These are phyloP conservation scores for Colletotrichum costaricense DNA, from an alignment of 2,329 filamentous ascomycete species.

Conservation along the genomic window DNA sequence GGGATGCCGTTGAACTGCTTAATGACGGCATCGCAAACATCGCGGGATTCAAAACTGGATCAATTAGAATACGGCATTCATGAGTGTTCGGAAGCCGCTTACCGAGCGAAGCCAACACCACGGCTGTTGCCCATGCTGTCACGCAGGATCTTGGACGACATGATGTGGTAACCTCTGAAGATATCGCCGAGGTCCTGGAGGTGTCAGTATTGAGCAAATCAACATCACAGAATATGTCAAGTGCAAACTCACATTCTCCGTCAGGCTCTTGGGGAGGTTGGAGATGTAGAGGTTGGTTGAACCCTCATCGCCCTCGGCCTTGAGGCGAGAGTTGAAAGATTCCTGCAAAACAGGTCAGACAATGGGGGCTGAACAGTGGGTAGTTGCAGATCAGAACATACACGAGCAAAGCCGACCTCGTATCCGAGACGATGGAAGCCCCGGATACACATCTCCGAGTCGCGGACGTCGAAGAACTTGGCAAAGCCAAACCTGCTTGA, in stretches of 20 bases:
- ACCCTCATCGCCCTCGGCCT: constrained; percentile 88
- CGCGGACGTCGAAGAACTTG: constrained; percentile 87
- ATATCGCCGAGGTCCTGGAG: constrained; percentile 78
- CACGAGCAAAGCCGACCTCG: constrained; percentile 95
- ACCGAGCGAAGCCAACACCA: constrained; percentile 98
- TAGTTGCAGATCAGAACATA: constrained; percentile 54
- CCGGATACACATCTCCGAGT: constrained; percentile 96
- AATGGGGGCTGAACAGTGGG: background rate
- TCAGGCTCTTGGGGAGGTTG: constrained; percentile 92
- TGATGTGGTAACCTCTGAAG: constrained; percentile 83
- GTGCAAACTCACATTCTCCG: constrained; percentile 79
- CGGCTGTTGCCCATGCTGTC: constrained; percentile 93
- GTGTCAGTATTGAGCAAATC: constrained; percentile 4
- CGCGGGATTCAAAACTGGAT: constrained; percentile 85
- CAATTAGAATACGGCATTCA: constrained; percentile 37
- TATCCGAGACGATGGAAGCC: constrained; percentile 95
- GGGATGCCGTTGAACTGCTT: constrained; percentile 83
- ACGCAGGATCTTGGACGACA: constrained; percentile 94
- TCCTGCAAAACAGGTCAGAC: constrained; percentile 68
- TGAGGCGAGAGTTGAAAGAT: constrained; percentile 97
- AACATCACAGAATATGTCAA: background rate
- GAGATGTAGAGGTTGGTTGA: constrained; percentile 99
- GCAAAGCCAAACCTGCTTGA: constrained; percentile 89
- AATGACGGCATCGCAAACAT: constrained; percentile 92
- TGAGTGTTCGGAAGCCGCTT: constrained; percentile 44